Evolutionary conservation across 2,329 filamentous ascomycete genomes (phyloP), one percentile per base, ranked within the genome.

Genomic region (Graphium sp.): DNA sequence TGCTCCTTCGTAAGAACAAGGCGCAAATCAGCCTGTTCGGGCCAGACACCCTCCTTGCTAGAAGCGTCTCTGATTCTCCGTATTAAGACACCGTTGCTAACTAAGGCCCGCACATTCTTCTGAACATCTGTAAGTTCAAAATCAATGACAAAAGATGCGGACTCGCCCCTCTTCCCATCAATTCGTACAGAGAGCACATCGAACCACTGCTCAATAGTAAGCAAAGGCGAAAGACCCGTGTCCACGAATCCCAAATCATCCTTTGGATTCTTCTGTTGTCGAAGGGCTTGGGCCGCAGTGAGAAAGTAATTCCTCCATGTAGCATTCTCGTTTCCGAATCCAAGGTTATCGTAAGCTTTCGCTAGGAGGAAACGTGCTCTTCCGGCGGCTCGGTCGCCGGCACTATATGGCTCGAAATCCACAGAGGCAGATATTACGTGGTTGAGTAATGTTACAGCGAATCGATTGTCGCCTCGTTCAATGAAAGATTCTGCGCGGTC

Each of bases 251-350:
- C 5, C 28, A 19, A 12, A 31, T 11, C 27, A 35, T 26, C 6
- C 29, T 18, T n/a, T n/a, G 2, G 16, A 10, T n/a, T 24, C 31
- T 29, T 30, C 14, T 22, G 18, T 15, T 16, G 20, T 19, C 34
- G 35, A 24, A 52, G 41, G 26, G 46, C 45, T 15, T 32, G 29
- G 6, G 50, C 42, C 1, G 39, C 43, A 2, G 42, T 43, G 4
- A 55, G 37, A 28, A 48, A 56, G 28, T 53, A 51, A 30, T 56
- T 55, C 4, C 53, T 38, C 53, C 52, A 56, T 0, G 46, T 47
- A 4, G 41, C 52, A 35, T 56, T 58, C 35, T 56, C 52, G 3
- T 46, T 31, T 3, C 48, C 47, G 29, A 41, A 48, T 0, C 48
- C 53, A 7, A 58, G 43, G 13, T 39, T 32, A 25, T 46, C 40